Base-by-base conservation (phyloP, 768 basidiomycete species). In the Strobilomyces dryophilus region DNA sequence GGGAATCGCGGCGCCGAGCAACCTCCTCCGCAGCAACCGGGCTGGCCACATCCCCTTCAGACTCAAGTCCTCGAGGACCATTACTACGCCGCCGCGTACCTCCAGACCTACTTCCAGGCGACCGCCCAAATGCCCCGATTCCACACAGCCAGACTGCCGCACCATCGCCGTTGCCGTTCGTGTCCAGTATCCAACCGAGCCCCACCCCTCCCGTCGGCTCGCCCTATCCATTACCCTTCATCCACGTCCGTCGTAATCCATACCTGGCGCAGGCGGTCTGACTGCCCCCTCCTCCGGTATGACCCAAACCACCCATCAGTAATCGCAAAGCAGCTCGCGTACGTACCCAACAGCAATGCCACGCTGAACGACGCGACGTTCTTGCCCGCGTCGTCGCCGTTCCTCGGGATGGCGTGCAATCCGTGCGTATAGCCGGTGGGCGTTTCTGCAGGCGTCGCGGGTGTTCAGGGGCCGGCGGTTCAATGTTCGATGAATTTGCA, bases 351-450 rank as follows among this genome's bases (percentile, higher is more conserved):
- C 60, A 79, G 83, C 17, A 4, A 24, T 4, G 80, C 78, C 7
- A 73, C 75, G 37, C 72, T 83, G 61, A 79, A 80, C 5, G 88
- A 89, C 57, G 87, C 88, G 24, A 88, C 87, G 0, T 82, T 90
- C 59, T 89, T 87, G 0, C 89, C 88, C 5, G 80, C 87, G 1
- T 71, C 82, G 27, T 87, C 88, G 31, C 89, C 89, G 0, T 90
- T 83, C 73, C 85, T 80, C 18, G 77, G 74, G 11, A 73, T 76
- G 0, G 72, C 74, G 15, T 89, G 82, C 67, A 82, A 85, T 51
- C 85, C 85, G 1, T 90, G 86, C n/a, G 15, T 89, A 83, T 66
- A 82, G 84, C 51, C 85, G 84, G 1, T 90, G 86, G 86, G 79
- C 85, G n/a, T 82, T 79, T 65, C 67, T 83, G 50, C 85, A 87